These are phyloP conservation scores for Fusarium hostae DNA, from an alignment of 2,329 filamentous ascomycete genomes.

Conservation along the genomic window DNA sequence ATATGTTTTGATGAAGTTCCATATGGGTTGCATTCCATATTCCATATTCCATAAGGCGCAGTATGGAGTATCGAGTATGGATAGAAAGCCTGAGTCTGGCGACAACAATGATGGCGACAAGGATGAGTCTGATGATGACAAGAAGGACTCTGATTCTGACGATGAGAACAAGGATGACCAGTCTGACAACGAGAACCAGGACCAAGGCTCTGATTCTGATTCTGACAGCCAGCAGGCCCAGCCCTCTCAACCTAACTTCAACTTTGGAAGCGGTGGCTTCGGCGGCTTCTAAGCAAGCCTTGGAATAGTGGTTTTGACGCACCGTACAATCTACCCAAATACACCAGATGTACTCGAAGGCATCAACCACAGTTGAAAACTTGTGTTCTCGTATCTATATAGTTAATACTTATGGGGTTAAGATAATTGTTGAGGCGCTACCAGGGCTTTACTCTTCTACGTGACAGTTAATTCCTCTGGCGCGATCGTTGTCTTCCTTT, in stretches of 20 bases:
- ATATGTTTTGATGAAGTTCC: no score
- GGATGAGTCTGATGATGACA: constrained; percentile 3
- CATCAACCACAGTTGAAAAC: background rate
- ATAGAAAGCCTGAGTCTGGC: no score
- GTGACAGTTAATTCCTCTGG: background rate
- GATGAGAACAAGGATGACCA: constrained; percentile 1
- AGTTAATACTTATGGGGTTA: background rate
- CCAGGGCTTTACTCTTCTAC: background rate
- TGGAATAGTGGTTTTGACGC: accelerated
- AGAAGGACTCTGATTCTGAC: background rate
- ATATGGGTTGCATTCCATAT: no score
- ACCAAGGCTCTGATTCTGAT: background rate
- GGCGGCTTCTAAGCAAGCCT: background rate
- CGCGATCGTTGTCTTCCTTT: background rate
- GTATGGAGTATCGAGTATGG: no score
- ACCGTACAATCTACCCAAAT: accelerated
- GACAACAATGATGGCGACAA: background rate
- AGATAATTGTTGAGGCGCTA: background rate
- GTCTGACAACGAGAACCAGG: background rate
- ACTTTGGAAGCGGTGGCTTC: constrained; percentile 1
- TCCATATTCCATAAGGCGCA: no score
- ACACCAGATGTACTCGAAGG: background rate
- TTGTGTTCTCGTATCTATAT: background rate
- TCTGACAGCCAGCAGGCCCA: background rate
- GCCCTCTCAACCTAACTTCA: background rate